phyloP scores from a whole-genome alignment of 331 rosid species.

The Telfairia occidentalis region DNA sequence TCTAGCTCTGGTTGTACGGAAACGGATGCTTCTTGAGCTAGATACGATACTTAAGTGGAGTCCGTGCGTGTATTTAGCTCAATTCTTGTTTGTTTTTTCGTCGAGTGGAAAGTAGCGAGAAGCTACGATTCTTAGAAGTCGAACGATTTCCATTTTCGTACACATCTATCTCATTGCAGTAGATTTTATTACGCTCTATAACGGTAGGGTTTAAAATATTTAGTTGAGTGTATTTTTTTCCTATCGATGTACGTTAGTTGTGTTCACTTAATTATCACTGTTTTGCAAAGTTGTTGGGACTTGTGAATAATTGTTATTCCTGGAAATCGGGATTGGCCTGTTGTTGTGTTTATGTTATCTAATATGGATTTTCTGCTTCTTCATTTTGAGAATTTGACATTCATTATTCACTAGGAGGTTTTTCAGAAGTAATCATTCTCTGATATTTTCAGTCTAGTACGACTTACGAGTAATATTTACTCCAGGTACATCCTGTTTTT shows the following conservation, averaged over 20 bases:
- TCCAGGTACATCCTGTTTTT: constrained; percentile 31
- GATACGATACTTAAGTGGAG: background rate
- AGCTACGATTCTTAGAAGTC: background rate
- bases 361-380: background rate
- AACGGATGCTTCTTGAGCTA: background rate
- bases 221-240: background rate
- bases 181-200: background rate
- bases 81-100: background rate
- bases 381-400: background rate
- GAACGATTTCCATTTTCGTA: background rate
- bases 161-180: background rate
- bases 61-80: background rate
- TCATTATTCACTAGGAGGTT: background rate
- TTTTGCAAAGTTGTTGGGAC: background rate
- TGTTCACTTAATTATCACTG: background rate
- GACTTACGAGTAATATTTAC: constrained; percentile 11
- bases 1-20: background rate
- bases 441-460: background rate
- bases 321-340: background rate
- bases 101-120: background rate
- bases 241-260: background rate
- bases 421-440: background rate
- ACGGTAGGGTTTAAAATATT: background rate
- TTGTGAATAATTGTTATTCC: background rate
- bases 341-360: background rate